Conservation (phyloP, 1,139 yeast genomes). For the Kodamaea anthophila region DNA sequence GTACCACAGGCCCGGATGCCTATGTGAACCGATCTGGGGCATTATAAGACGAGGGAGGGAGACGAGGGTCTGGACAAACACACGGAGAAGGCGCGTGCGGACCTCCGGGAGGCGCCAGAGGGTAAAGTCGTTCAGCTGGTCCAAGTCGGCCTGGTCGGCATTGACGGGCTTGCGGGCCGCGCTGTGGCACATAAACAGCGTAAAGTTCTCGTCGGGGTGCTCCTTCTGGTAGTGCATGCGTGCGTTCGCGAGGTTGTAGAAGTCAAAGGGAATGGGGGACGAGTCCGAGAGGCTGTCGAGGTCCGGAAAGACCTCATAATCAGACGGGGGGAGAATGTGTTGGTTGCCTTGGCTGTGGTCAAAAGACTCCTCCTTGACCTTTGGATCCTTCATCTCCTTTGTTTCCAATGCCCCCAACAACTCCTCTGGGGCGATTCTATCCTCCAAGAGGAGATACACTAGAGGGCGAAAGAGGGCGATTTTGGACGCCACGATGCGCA, state of each 20-base stretch:
- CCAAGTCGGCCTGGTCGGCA: conserved; percentile 8
- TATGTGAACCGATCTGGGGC: conserved; percentile 32
- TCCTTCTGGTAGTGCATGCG: conserved; percentile 21
- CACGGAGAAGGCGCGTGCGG: conserved; percentile 10
- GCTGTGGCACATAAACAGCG: conserved; percentile 16
- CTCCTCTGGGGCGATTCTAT: conserved; percentile 18
- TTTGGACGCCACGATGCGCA: conserved; percentile 31
- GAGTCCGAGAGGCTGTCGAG: conserved; percentile 8
- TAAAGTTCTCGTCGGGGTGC: conserved; percentile 30
- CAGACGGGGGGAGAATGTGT: conserved; percentile 8
- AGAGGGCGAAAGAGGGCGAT: conserved; percentile 31
- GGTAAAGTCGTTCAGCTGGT: conserved; percentile 14
- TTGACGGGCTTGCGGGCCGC: conserved; percentile 5
- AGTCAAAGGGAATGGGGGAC: conserved; percentile 15
- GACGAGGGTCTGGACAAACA: conserved; percentile 19
- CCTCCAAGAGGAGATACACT: conserved; percentile 29
- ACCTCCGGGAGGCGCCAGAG: conserved; percentile 11
- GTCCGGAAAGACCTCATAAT: conserved; percentile 3
- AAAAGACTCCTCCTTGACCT: too few species aligned
- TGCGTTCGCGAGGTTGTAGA: conserved; percentile 24
- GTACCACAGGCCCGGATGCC: conserved; percentile 43
- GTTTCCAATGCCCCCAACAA: conserved; percentile 13
- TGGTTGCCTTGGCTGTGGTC: too few species aligned
- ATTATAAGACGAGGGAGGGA: conserved; percentile 29
- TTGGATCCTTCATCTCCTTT: too few species aligned